phyloP scores from a whole-genome alignment of 768 basidiomycete species.

The Lactifluus piperatus region DNA sequence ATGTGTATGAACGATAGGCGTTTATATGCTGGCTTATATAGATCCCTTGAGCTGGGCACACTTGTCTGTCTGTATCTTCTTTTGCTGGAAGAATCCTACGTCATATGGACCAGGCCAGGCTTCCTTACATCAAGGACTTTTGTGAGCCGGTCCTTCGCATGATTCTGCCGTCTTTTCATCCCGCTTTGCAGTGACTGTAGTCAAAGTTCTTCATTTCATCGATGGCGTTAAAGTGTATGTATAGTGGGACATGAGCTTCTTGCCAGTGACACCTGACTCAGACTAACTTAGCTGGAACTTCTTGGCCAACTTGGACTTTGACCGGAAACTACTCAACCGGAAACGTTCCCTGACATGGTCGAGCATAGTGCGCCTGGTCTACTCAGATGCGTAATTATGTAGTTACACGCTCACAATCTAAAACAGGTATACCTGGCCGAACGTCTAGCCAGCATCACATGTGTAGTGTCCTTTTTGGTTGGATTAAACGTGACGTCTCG shows the following conservation, averaged over 20 bases:
- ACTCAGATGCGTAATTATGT: background rate
- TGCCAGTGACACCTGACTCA: background rate
- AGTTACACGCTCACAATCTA: background rate
- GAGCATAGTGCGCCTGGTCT: background rate
- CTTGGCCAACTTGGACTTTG: background rate
- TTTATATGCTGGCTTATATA: background rate
- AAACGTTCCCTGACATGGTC: background rate
- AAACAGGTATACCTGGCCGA: background rate
- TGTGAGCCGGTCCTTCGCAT: background rate
- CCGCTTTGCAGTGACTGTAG: background rate
- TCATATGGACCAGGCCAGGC: background rate
- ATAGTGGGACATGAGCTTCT: background rate
- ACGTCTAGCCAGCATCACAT: background rate
- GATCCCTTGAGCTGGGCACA: background rate
- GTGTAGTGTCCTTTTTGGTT: background rate
- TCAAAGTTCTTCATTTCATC: conserved; percentile 8
- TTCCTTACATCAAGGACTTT: background rate
- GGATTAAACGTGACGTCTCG: background rate
- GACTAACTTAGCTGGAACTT: background rate
- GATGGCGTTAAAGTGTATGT: conserved; percentile 4
- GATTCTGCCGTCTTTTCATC: background rate
- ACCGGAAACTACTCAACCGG: background rate
- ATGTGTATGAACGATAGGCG: background rate
- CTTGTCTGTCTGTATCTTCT: background rate
- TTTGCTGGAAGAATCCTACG: background rate